These are phyloP conservation scores for Funneliformis mosseae DNA, from an alignment of 192 early-diverging fungal genomes.

Conservation along the genomic window DNA sequence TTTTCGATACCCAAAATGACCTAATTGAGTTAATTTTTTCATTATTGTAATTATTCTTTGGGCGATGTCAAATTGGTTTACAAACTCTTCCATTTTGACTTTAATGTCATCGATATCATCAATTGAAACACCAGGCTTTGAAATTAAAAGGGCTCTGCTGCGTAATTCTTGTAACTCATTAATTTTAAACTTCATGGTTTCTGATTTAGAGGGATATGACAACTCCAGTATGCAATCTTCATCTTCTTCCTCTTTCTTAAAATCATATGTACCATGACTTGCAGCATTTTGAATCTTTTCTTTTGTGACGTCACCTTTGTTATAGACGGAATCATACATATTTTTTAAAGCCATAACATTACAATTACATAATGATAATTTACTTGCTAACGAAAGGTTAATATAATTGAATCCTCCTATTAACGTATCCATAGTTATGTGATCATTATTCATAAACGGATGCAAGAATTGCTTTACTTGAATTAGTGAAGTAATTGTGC, in stretches of 20 bases:
- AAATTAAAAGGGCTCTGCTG: constrained; percentile 31
- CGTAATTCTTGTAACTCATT: constrained; percentile 33
- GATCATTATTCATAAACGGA: neutral
- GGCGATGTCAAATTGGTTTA: constrained; percentile 28
- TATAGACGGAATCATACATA: constrained; percentile 26
- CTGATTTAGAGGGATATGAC: neutral
- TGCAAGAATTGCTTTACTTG: constrained; percentile 34
- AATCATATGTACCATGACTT: constrained; percentile 23
- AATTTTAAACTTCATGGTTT: neutral
- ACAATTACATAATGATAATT: constrained; percentile 23
- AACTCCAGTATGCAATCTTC: constrained; percentile 24
- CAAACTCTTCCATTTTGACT: constrained; percentile 22
- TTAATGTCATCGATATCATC: neutral
- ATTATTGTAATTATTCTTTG: constrained; percentile 23
- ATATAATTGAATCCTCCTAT: neutral
- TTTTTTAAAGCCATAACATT: constrained; percentile 27
- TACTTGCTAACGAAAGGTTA: constrained; percentile 16
- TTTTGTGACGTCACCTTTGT: constrained; percentile 29
- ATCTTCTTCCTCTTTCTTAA: neutral
- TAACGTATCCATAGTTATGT: no score
- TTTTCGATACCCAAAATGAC: constrained; percentile 35
- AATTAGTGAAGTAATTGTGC: constrained; percentile 27
- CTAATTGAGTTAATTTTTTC: constrained; percentile 29
- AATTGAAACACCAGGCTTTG: constrained; percentile 7
- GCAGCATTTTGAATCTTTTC: constrained; percentile 33